phyloP scores from a whole-genome alignment of 2,329 filamentous ascomycete species.

The Cladosporium austrohemisphaericum region DNA sequence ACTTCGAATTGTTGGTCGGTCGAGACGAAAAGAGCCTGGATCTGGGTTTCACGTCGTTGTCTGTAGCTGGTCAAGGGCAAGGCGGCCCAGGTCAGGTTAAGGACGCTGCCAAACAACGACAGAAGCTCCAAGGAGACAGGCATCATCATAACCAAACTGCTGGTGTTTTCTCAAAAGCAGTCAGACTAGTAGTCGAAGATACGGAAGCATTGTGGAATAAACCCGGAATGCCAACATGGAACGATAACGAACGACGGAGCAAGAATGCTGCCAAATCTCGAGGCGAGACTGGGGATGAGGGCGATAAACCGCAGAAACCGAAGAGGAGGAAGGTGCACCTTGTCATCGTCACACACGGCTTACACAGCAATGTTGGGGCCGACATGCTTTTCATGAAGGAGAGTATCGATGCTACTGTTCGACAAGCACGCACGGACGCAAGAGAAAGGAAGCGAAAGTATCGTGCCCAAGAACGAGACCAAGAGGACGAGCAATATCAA shows the following conservation, averaged over 20 bases:
- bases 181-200: conserved; percentile 78
- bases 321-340: conserved; percentile 80
- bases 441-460: conserved; percentile 52
- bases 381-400: conserved; percentile 98
- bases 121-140: conserved; percentile 52
- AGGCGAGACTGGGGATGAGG: conserved; percentile 15
- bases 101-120: conserved; percentile 44
- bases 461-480: conserved; percentile 33
- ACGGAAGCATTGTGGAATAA: conserved; percentile 89
- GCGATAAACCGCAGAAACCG: conserved; percentile 24
- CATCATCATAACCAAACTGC: conserved; percentile 50
- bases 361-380: conserved; percentile 92
- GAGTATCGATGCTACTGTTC: conserved; percentile 82
- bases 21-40: conserved; percentile 80
- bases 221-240: conserved; percentile 70
- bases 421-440: conserved; percentile 67
- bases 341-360: conserved; percentile 85
- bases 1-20: conserved; percentile 81
- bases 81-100: conserved; percentile 65
- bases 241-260: conserved; percentile 24
- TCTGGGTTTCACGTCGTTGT: conserved; percentile 50
- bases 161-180: conserved; percentile 79
- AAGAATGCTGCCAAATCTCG: conserved; percentile 18
- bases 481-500: conserved; percentile 22
- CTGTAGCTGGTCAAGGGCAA: conserved; percentile 49